Base-by-base conservation (phyloP, 768 basidiomycete species). In the Hypholoma fasciculare region DNA sequence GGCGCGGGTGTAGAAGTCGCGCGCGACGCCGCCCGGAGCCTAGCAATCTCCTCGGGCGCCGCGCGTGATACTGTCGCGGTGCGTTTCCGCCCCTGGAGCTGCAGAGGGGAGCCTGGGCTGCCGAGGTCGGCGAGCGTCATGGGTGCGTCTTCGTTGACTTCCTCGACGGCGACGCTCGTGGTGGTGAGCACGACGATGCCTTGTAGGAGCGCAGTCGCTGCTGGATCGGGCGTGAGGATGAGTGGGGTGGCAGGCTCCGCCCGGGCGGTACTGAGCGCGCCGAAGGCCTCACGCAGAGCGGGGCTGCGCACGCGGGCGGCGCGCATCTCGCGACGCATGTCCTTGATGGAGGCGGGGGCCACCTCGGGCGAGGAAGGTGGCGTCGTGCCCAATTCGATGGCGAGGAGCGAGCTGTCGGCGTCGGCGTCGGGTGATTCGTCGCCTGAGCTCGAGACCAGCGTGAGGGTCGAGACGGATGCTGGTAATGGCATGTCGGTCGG, bases 1-100 rank as follows among this genome's bases (percentile, higher is more conserved):
- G 43, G 14, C 26, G 17, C 14, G 26, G 37, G 23, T 9, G 20
- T 17, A 6, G 37, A n/a, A 4, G 49, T 30, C 9, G 34, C 27
- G 27, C 36, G 3, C 20, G 59, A 51, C 38, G 61, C 47, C 12
- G 49, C n/a, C 16, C 62, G 47, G 17, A 54, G 13, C 7, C 54
- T 43, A 7, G 42, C 44, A 12, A 54, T 38, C 34, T 47, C 54
- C 54, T 54, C 52, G 8, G 40, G 40, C 17, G 52, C 26, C 3
- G 52, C 19, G 71, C 70, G 11, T 71, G 74, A 13, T 74, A 73
- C 0, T 75, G 76, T 56, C 14, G 53, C 59, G 1, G 44, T 50
- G 26, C 43, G 8, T 3, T 17, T 40, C 11, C 36, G 19, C 46
- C 20, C 20, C 8, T 17, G 40, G 27, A 16, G 23, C 27, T 23